phyloP scores from a whole-genome alignment of 108 stramenopile genomes.

The Skeletonema costatum region DNA sequence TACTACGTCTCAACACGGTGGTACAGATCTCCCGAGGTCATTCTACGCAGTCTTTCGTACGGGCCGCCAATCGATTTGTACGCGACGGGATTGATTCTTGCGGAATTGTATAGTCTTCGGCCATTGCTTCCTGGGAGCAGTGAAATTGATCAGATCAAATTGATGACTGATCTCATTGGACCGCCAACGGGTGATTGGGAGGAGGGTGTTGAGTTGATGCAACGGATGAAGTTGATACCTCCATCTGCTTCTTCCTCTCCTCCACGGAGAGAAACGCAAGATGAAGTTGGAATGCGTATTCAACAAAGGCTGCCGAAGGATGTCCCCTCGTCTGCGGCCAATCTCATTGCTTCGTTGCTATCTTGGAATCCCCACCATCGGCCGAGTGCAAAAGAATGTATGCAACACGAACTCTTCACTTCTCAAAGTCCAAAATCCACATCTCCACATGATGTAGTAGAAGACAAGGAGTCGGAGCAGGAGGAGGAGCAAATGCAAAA shows the following conservation, averaged over 20 bases:
- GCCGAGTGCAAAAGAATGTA: constrained; percentile 64
- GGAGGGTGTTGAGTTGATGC: constrained; percentile 36
- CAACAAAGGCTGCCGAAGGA: neutral
- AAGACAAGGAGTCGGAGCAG: neutral
- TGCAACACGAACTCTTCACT: constrained; percentile 75
- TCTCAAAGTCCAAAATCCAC: neutral
- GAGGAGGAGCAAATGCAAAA: neutral
- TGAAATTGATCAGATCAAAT: constrained; percentile 92
- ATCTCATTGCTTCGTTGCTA: constrained; percentile 17
- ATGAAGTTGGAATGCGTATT: neutral
- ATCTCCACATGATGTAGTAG: neutral
- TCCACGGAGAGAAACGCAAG: neutral
- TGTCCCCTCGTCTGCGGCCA: neutral
- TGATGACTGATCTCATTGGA: constrained; percentile 85
- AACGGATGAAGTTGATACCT: constrained; percentile 15
- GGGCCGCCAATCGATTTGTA: constrained; percentile 93
- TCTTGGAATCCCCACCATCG: constrained; percentile 76
- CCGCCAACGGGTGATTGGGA: constrained; percentile 61
- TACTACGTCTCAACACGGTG: constrained; percentile 95
- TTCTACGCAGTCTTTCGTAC: constrained; percentile 76
- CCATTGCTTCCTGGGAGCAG: constrained; percentile 93
- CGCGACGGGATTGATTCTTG: constrained; percentile 91
- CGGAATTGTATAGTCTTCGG: constrained; percentile 86
- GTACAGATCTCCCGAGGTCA: constrained; percentile 97
- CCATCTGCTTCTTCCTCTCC: neutral